Evolutionary conservation across 2,329 filamentous ascomycete genomes (phyloP), one percentile per base, ranked within the genome.

Genomic region (Nemania bipapillata): DNA sequence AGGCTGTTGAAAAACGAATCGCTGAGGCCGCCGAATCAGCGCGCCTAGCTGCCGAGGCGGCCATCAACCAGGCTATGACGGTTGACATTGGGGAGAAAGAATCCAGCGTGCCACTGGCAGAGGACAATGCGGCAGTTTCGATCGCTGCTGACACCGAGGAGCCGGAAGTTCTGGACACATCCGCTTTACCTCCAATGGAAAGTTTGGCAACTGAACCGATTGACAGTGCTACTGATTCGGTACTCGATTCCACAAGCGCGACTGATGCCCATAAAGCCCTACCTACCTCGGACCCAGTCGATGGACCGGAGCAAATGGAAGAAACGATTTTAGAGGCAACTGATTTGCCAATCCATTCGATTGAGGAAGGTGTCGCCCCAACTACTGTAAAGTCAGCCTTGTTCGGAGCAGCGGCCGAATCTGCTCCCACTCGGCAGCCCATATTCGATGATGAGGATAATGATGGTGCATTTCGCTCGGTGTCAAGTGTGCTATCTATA

Each of bases 321-420:
- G 80, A 82, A 64, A 79, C 77, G 0, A 77, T 82, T 0, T 70
- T 80, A 9, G 75, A 78, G 62, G 67, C 74, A 2, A 66, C 73
- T 1, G 75, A 77, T 40, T 72, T 74, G 17, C 72, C 73, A 9
- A 72, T 47, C 6, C 70, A 61, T n/a, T 69, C 74, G 1, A 70
- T 72, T 42, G 71, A 76, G 9, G 68, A 73, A 40, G 61, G 59
- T 28, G 37, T 66, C 1, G 24, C 74, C 15, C 32, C 75, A 1
- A 73, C 76, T 22, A 74, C 70, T 3, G 77, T 86, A 55, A 86
- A 85, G 72, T 80, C 83, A 4, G 84, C 80, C 6, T 79, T 86
- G 45, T 81, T 87, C 37, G 86, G 86, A 55, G 85, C 83, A 17
- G 83, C 82, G 0, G 86, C 86, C 2, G 83, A 86, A 68, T 80